Evolutionary conservation across 371 early-diverging fungal species (phyloP), one percentile per base, ranked within the genome.

Genomic region (Mortierella sp.): DNA sequence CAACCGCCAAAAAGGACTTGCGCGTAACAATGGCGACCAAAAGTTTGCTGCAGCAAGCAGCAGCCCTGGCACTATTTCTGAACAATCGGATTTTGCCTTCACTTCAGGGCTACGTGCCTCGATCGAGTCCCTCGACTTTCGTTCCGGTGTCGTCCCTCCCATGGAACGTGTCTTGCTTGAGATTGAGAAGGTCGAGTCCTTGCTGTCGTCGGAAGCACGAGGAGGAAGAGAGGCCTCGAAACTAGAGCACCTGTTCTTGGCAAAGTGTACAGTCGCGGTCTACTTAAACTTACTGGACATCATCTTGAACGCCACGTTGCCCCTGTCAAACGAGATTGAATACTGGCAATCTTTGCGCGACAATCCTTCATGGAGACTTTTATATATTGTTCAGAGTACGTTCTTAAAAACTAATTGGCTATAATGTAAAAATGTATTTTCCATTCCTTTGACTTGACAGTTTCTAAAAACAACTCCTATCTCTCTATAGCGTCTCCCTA

Each of bases 341-440:
- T 92, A 91, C 60, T 93, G 94, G 94, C 83, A 86, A 48, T 76
- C 82, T 0, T 81, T 88, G 47, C 83, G 86, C 39, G 85, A 84
- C 24, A 87, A 82, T 27, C 62, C 72, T 4, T 24, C 76, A 0
- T 73, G 83, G 57, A 82, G 86, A 55, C 50, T 76, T 0, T 70
- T 86, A 50, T 91, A 92, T 59, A 81, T 87, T 28, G 51, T 91
- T 15, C 88, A 90, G 64, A 87, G 87, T 83, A 83, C 79, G 70
- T 54, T 6, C 8, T 15, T 9, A 9, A 1, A 32, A 7, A 5
- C 8, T 5, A 32, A 14, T 6, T 1, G 34, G 34, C 14, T 15
- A 7, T 6, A 43, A 6, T 9, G 7, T 34, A 53, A 34, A 34
- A 7, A 1, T 7, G 14, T 14, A 14, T 11, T 7, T 34, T 34